These are phyloP conservation scores for Trichoderma gracile DNA, from an alignment of 2,329 filamentous ascomycete species.

Conservation along the genomic window DNA sequence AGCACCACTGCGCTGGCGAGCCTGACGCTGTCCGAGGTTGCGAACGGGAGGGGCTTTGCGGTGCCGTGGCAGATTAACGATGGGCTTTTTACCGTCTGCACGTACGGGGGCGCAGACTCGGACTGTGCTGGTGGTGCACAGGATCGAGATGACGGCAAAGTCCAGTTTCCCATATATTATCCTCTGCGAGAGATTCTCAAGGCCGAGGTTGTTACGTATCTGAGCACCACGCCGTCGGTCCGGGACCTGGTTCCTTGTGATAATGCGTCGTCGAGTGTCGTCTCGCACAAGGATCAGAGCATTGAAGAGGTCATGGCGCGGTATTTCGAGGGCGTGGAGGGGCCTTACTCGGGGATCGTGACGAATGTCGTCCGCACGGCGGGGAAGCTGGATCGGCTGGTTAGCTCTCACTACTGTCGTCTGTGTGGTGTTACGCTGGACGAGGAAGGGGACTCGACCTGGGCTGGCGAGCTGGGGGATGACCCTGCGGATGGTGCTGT, in stretches of 20 bases:
- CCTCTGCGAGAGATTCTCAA: constrained; percentile 83
- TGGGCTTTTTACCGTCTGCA: constrained; percentile 52
- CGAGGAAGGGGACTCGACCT: constrained; percentile 62
- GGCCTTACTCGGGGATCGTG: constrained; percentile 85
- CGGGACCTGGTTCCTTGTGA: constrained; percentile 47
- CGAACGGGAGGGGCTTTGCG: constrained; percentile 84
- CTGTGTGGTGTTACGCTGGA: constrained; percentile 70
- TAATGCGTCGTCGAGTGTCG: constrained; percentile 42
- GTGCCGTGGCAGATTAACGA: constrained; percentile 82
- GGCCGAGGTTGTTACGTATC: constrained; percentile 73
- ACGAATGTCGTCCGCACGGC: constrained; percentile 93
- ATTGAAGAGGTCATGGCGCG: constrained; percentile 89
- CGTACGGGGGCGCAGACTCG: constrained; percentile 34
- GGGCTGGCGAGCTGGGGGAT: constrained; percentile 61
- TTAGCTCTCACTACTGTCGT: constrained; percentile 53
- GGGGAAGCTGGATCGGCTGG: constrained; percentile 67
- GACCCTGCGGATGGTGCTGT: constrained; percentile 33
- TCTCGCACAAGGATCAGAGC: constrained; percentile 73
- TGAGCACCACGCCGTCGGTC: constrained; percentile 56
- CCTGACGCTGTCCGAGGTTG: constrained; percentile 80
- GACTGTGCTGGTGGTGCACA: not conserved
- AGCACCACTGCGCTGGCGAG: constrained; percentile 87
- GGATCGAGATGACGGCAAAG: constrained; percentile 25
- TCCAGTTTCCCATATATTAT: constrained; percentile 61
- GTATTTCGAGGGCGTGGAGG: constrained; percentile 81